Conservation (phyloP, 805 yeast species). For the Hanseniaspora lachancei region DNA sequence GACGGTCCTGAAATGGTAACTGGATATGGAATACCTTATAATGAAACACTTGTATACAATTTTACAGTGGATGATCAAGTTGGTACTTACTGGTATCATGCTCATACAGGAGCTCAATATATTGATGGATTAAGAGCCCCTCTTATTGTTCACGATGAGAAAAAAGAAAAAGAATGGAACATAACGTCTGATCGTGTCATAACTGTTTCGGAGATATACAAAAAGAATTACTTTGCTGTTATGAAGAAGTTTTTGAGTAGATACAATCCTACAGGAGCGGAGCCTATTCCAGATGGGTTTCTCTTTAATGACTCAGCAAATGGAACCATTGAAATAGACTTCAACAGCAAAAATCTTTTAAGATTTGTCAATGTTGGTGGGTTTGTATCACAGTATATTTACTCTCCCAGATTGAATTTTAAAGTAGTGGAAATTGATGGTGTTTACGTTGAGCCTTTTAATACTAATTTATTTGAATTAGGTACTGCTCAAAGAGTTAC, state of each 20-base stretch:
- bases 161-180: constrained; percentile 35
- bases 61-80: constrained; percentile 54
- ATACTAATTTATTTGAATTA: constrained; percentile 43
- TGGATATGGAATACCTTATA: constrained; percentile 67
- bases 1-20: constrained; percentile 74
- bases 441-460: constrained; percentile 45
- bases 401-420: constrained; percentile 58
- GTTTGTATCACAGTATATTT: constrained; percentile 60
- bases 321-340: constrained; percentile 41
- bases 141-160: constrained; percentile 47
- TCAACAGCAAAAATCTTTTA: constrained; percentile 49
- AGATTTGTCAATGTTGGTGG: constrained; percentile 57
- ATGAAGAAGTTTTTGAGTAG: constrained; percentile 40
- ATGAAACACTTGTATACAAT: constrained; percentile 53
- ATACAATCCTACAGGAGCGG: constrained; percentile 75
- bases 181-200: constrained; percentile 52
- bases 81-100: constrained; percentile 79
- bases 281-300: constrained; percentile 59
- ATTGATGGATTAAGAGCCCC: constrained; percentile 67
- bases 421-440: constrained; percentile 69
- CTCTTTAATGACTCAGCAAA: constrained; percentile 55
- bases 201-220: constrained; percentile 53
- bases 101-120: constrained; percentile 65
- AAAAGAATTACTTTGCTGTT: constrained; percentile 37
- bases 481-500: constrained; percentile 76